Base-by-base conservation (phyloP, 2,329 filamentous ascomycete species). In the Myriosclerotinia duriaeana region DNA sequence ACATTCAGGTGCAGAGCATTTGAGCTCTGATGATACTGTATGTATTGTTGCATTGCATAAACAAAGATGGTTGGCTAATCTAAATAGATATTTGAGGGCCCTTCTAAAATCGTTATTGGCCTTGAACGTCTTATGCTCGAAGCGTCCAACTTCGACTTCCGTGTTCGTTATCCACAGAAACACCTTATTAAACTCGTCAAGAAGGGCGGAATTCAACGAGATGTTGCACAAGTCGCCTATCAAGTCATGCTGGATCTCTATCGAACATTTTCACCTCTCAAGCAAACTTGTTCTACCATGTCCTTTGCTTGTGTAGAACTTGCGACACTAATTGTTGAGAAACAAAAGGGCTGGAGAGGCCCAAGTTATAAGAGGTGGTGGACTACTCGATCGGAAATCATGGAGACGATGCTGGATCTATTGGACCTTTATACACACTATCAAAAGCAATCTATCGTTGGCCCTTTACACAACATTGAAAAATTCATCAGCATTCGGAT, bases 101-200 rank as follows among this genome's bases (percentile, higher is more conserved):
- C 89, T 4, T 90, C 91, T 17, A 90, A 92, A 71, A 86, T 89
- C 67, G 90, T 97, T 70, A 93, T 97, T 69, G 92, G 92, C 1
- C 85, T 98, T 4, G 95, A 99, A 79, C 87, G 95, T 6, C 85
- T 96, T 66, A 96, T 98, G 78, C 88, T 99, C 62, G 95, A 99
- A 79, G 90, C 92, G 2, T 90, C 93, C 40, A 89, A 91, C 69
- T 99, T 99, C 78, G 94, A 99, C 78, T 98, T 98, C 76, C 88
- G 93, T 46, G 93, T 89, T 67, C 88, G 93, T 48, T 90, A 96
- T 74, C 93, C 94, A 0, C 92, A 97, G 72, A 91, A 93, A 70
- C 83, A 92, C 30, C 81, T 98, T 53, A 84, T 92, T 71, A 98
- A 98, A 79, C 83, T 97, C 36, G 83, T 61, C 86, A 89, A 74